Evolutionary conservation across 768 basidiomycete genomes (phyloP).

Genomic region (Russula compacta): DNA sequence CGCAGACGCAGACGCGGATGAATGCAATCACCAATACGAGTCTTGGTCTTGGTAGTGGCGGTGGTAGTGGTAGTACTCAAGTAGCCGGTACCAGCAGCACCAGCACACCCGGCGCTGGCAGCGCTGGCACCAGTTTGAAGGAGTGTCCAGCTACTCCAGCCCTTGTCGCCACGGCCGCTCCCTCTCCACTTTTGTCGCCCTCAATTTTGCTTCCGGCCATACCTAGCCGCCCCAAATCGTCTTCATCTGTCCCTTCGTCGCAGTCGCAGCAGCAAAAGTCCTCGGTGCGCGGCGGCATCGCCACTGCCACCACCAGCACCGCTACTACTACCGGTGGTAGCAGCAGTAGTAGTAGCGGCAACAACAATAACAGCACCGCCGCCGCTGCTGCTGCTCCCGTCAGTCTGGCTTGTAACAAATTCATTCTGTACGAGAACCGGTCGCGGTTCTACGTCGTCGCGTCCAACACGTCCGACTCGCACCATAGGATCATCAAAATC

Average conservation of each 20-base stretch:
- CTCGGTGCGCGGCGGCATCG: not conserved
- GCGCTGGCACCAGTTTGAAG: not conserved
- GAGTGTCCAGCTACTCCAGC: not conserved
- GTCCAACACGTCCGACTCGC: constrained; percentile 78
- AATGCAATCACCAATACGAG: not conserved
- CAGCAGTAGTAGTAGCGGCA: not conserved
- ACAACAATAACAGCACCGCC: not conserved
- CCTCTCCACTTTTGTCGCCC: not conserved
- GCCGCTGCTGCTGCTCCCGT: too few relatives aligned
- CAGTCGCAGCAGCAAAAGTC: not conserved
- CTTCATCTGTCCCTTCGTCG: not conserved
- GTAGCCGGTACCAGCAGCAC: not conserved
- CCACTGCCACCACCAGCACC: too few relatives aligned
- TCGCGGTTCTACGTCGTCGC: constrained; percentile 88
- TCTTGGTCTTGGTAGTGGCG: too few relatives aligned
- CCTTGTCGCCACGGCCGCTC: not conserved
- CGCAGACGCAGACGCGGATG: not conserved
- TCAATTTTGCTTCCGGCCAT: not conserved
- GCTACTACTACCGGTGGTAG: too few relatives aligned
- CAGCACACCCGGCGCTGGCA: too few relatives aligned
- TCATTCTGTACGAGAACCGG: constrained; percentile 89
- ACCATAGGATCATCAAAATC: constrained; percentile 88
- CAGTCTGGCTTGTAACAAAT: constrained; percentile 53
- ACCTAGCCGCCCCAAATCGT: not conserved
- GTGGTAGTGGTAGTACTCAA: not conserved